These are phyloP conservation scores for Boletus rubroflammeus DNA, from an alignment of 768 basidiomycete genomes.

Conservation along the genomic window DNA sequence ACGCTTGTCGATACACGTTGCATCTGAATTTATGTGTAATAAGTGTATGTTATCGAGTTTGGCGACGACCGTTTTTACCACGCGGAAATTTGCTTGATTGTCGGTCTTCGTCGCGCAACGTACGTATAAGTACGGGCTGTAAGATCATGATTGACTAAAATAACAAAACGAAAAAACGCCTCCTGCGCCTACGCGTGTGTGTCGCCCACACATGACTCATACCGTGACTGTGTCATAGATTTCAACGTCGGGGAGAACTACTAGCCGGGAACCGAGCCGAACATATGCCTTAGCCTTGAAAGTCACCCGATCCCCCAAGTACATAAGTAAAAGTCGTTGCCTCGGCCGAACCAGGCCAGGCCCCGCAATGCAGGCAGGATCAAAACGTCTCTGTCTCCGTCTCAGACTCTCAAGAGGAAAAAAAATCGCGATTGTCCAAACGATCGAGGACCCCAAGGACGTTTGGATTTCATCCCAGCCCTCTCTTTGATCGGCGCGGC, in stretches of 20 bases:
- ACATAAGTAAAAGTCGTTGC: background rate
- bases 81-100: background rate
- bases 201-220: background rate
- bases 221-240: background rate
- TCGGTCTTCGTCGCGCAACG: background rate
- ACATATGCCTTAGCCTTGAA: too few relatives aligned
- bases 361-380: too few relatives aligned
- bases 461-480: background rate
- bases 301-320: background rate
- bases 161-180: background rate
- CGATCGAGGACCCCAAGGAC: constrained; percentile 5
- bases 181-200: too few relatives aligned
- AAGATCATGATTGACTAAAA: too few relatives aligned
- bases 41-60: background rate
- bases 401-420: too few relatives aligned
- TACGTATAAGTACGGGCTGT: background rate
- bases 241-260: background rate
- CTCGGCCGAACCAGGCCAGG: background rate
- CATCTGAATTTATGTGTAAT: background rate
- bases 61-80: background rate
- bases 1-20: background rate
- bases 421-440: background rate
- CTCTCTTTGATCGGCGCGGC: constrained; percentile 1
- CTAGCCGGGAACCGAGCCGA: background rate
- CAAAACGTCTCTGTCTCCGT: too few relatives aligned